Evolutionary conservation across 2,329 filamentous ascomycete species (phyloP), one percentile per base, ranked within the genome.

Genomic region (Claviceps capensis): DNA sequence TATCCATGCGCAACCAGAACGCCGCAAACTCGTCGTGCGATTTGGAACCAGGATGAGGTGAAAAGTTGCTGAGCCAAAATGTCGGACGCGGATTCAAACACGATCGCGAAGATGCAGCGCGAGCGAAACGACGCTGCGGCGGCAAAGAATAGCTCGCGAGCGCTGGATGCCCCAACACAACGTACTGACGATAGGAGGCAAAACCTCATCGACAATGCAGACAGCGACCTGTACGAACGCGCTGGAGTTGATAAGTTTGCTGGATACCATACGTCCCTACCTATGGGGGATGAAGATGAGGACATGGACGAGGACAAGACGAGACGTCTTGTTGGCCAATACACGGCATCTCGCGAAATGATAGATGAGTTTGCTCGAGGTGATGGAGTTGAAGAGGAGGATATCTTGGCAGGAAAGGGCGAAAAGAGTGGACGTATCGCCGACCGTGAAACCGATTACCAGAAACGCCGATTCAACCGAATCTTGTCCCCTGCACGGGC

Each of bases 401-500:
- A 98, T 62, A 84, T 91, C 6, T 75, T 98, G 56, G 77, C 89
- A 49, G 86, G 85, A 45, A 81, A 84, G 59, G 78, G 80, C 59
- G 93, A 97, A 73, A 87, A 91, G 70, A 87, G 88, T 66, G 89
- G 86, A 53, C 84, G 91, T 61, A 97, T 98, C 63, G 77, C 84
- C 55, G 91, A 94, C 65, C 85, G 93, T 62, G 91, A 97, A 73
- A 94, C 89, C 57, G 91, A 97, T 64, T 98, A 98, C 66, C 94
- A 98, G 71, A 95, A 95, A 71, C 87, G 90, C 58, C 83, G 90
- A 54, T 94, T 95, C 67, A 84, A 95, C 65, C 88, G 93, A 55
- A 83, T 81, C 50, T 75, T 97, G 56, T 93, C 88, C 22, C 89
- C 90, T 4, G 89, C 87, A 8, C 83, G 88, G 62, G 87, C 83